phyloP scores from a whole-genome alignment of 1,284 basidiomycete species.

The Abortiporus biennis region DNA sequence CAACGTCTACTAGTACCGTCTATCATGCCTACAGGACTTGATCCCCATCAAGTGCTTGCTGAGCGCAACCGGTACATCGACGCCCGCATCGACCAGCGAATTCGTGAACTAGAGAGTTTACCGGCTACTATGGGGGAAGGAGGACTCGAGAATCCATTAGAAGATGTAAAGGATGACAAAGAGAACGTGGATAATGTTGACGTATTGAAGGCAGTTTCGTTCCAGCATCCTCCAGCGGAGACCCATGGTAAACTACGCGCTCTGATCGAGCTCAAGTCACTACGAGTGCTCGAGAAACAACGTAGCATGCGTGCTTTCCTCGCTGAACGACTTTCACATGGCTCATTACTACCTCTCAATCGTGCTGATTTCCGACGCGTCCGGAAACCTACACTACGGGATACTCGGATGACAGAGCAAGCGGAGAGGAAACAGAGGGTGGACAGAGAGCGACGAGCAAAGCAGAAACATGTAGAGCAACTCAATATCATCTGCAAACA shows the following conservation, averaged over 20 bases:
- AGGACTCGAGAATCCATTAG: slow-evolving; percentile 52
- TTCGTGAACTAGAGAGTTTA: slow-evolving; percentile 83
- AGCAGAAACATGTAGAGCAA: slow-evolving; percentile 96
- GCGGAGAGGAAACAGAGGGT: slow-evolving; percentile 89
- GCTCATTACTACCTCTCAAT: slow-evolving; percentile 88
- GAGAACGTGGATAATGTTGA: slow-evolving; percentile 36
- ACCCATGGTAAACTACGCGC: slow-evolving; percentile 82
- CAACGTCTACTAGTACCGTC: slow-evolving; percentile 85
- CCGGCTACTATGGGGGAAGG: slow-evolving; percentile 82
- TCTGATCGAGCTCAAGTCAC: slow-evolving; percentile 90
- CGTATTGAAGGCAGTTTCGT: slow-evolving; percentile 28
- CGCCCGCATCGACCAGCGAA: slow-evolving; percentile 84
- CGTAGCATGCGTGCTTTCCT: slow-evolving; percentile 81
- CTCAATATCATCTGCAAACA: slow-evolving; percentile 86
- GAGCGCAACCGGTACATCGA: slow-evolving; percentile 92
- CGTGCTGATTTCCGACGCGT: slow-evolving; percentile 87
- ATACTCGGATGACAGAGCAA: slow-evolving; percentile 87
- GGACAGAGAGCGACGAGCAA: slow-evolving; percentile 90
- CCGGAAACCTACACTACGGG: slow-evolving; percentile 84
- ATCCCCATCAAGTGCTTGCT: slow-evolving; percentile 85
- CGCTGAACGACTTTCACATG: slow-evolving; percentile 84
- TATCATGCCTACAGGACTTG: slow-evolving; percentile 89
- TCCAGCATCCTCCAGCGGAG: slow-evolving; percentile 23
- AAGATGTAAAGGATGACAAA: slow-evolving; percentile 35
- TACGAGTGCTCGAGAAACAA: slow-evolving; percentile 91